phyloP scores from a whole-genome alignment of 2,329 filamentous ascomycete species.

The Tolypocladium capitatum region DNA sequence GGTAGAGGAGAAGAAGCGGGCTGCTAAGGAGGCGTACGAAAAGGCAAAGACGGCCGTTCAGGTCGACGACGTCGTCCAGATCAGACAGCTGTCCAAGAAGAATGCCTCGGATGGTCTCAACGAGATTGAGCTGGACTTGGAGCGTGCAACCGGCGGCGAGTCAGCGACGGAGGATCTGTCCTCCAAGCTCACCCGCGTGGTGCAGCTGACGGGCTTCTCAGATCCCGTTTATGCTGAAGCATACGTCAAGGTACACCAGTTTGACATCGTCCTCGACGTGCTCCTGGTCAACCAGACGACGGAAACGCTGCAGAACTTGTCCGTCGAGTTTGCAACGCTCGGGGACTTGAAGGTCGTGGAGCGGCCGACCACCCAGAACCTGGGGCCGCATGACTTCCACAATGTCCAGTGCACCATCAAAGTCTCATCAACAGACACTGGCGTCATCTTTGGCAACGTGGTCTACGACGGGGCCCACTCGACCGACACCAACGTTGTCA shows the following conservation, averaged over 20 bases:
- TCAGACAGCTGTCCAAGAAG: conserved; percentile 88
- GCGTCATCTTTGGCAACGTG: conserved; percentile 97
- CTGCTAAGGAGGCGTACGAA: conserved; percentile 83
- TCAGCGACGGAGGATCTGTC: conserved; percentile 69
- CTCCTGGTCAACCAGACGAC: conserved; percentile 94
- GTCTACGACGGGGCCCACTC: conserved; percentile 91
- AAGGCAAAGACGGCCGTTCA: conserved; percentile 90
- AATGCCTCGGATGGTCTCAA: conserved; percentile 69
- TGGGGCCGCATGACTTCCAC: conserved; percentile 90
- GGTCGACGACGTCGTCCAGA: conserved; percentile 87
- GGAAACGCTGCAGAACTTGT: conserved; percentile 91
- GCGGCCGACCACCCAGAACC: conserved; percentile 87
- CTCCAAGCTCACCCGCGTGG: conserved; percentile 89
- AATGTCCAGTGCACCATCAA: conserved; percentile 99
- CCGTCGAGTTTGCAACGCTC: conserved; percentile 95
- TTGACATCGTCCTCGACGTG: conserved; percentile 94
- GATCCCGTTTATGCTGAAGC: conserved; percentile 98
- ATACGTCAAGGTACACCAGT: conserved; percentile 97
- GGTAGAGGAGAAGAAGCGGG: conserved; percentile 93
- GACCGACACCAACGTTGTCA: conserved; percentile 91
- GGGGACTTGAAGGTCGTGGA: conserved; percentile 97
- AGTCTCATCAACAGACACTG: conserved; percentile 93
- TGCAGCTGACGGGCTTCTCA: conserved; percentile 95
- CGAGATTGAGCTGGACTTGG: conserved; percentile 78
- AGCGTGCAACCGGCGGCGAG: conserved; percentile 88